These are phyloP conservation scores for Coemansia sp. DNA, from an alignment of 192 early-diverging fungal species.

Conservation along the genomic window DNA sequence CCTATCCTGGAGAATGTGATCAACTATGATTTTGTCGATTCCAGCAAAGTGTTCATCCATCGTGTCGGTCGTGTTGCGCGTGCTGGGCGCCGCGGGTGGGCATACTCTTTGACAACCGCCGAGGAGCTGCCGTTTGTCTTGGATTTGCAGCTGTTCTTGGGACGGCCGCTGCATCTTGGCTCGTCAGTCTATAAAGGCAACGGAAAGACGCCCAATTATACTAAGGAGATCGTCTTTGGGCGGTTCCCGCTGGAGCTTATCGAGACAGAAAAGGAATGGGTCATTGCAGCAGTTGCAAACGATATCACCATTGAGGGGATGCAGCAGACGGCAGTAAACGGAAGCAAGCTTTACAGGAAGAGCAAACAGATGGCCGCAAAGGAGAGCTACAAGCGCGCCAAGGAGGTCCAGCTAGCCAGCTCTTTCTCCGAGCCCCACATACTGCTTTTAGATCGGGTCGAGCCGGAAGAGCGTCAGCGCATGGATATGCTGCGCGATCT, in stretches of 20 bases:
- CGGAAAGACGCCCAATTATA: conserved; percentile 60
- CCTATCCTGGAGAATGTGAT: conserved; percentile 96
- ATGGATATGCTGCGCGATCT: conserved; percentile 71
- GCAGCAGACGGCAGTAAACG: conserved; percentile 71
- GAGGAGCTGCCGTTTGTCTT: conserved; percentile 93
- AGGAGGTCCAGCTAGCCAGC: conserved; percentile 68
- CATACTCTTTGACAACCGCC: conserved; percentile 79
- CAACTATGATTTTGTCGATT: conserved; percentile 94
- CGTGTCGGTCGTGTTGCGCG: conserved; percentile 94
- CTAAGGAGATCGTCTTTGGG: conserved; percentile 79
- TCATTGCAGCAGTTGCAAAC: conserved; percentile 59
- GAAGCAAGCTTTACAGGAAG: conserved; percentile 82
- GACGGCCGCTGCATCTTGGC: conserved; percentile 67
- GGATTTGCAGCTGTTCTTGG: conserved; percentile 91
- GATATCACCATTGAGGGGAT: conserved; percentile 67
- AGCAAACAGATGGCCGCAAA: conserved; percentile 78
- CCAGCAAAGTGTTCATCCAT: conserved; percentile 95
- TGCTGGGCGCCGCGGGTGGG: conserved; percentile 91
- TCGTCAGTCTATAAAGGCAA: conserved; percentile 31
- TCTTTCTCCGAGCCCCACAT: conserved; percentile 74
- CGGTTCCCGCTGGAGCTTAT: conserved; percentile 68
- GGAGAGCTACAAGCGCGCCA: conserved; percentile 85
- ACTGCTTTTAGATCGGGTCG: conserved; percentile 61
- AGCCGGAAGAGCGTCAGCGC: conserved; percentile 63
- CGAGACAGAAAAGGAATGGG: conserved; percentile 75